Evolutionary conservation across 2,329 filamentous ascomycete species (phyloP).

Genomic region (Paracamarosporium sp.): DNA sequence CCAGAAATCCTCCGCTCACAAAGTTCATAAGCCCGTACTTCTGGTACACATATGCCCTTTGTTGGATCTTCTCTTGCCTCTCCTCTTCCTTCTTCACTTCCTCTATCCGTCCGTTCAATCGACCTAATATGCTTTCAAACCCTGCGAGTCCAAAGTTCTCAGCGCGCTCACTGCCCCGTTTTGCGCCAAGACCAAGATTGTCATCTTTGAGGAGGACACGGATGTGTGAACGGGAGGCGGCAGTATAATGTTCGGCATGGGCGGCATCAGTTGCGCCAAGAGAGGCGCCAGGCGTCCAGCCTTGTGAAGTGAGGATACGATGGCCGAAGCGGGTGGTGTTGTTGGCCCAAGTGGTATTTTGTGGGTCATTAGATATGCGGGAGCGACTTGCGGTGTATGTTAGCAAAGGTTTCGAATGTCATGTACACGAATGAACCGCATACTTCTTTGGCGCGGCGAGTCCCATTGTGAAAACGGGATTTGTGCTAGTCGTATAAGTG

Average conservation of each 20-base stretch:
- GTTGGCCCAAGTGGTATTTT: slow-evolving; percentile 92
- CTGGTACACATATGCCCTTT: slow-evolving; percentile 74
- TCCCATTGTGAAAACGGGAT: slow-evolving; percentile 61
- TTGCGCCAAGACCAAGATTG: slow-evolving; percentile 86
- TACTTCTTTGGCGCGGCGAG: slow-evolving; percentile 73
- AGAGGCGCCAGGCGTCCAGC: slow-evolving; percentile 86
- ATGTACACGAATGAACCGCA: slow-evolving; percentile 20
- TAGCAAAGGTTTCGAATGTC: neutral
- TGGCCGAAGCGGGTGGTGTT: slow-evolving; percentile 86
- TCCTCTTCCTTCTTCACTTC: slow-evolving; percentile 74
- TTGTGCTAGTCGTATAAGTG: neutral
- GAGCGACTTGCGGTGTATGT: slow-evolving; percentile 53
- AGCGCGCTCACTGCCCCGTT: slow-evolving; percentile 69
- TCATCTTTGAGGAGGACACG: slow-evolving; percentile 88
- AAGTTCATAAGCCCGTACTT: slow-evolving; percentile 86
- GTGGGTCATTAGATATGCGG: slow-evolving; percentile 89
- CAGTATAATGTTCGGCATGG: slow-evolving; percentile 78
- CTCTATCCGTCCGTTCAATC: slow-evolving; percentile 88
- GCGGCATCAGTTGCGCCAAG: slow-evolving; percentile 79
- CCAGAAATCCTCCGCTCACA: slow-evolving; percentile 79
- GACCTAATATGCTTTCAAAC: slow-evolving; percentile 83
- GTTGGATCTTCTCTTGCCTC: slow-evolving; percentile 71
- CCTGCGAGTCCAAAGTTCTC: slow-evolving; percentile 85
- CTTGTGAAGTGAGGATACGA: slow-evolving; percentile 84
- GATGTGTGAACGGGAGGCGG: slow-evolving; percentile 84